A percentile compares a stretch with the other conserved stretches of the same genome.
phyloP scores from a whole-genome alignment of 345 rosid species.

The Eucalyptus camaldulensis region DNA sequence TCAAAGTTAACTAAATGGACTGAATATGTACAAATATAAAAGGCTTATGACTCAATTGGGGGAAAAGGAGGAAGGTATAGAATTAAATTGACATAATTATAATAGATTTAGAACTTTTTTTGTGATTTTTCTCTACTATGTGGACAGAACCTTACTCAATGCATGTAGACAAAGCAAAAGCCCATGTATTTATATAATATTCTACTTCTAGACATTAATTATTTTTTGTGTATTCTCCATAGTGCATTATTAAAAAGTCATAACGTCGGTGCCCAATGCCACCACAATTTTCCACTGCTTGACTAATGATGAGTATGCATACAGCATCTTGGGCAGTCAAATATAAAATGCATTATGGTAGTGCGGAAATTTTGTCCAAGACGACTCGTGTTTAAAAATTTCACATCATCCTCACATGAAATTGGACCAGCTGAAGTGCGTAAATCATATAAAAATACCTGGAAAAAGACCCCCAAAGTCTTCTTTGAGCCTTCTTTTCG shows the following conservation, averaged over 20 bases:
- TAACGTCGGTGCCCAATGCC: neutral
- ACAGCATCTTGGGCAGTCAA: neutral
- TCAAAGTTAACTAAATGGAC: too few relatives aligned
- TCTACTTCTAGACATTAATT: neutral
- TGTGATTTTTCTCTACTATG: neutral
- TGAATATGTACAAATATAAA: too few relatives aligned
- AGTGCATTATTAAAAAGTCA: neutral
- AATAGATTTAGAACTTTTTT: too few relatives aligned
- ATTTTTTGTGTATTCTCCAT: neutral
- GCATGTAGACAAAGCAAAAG: neutral
- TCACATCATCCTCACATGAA: neutral
- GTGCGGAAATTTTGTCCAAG: neutral
- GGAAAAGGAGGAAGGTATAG: rapidly evolving
- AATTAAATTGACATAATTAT: too few relatives aligned
- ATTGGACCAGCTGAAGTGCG: neutral
- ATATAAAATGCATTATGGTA: neutral
- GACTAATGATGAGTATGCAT: neutral
- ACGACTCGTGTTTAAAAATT: neutral
- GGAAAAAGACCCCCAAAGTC: neutral
- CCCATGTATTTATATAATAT: neutral
- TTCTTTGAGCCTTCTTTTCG: neutral
- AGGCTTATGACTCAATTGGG: too few relatives aligned
- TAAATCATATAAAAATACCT: neutral
- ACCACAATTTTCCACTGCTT: neutral
- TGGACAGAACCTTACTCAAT: neutral